Evolutionary conservation across 495 filamentous ascomycete genomes (phyloP).

Genomic region (Corynascus novoguineensis): DNA sequence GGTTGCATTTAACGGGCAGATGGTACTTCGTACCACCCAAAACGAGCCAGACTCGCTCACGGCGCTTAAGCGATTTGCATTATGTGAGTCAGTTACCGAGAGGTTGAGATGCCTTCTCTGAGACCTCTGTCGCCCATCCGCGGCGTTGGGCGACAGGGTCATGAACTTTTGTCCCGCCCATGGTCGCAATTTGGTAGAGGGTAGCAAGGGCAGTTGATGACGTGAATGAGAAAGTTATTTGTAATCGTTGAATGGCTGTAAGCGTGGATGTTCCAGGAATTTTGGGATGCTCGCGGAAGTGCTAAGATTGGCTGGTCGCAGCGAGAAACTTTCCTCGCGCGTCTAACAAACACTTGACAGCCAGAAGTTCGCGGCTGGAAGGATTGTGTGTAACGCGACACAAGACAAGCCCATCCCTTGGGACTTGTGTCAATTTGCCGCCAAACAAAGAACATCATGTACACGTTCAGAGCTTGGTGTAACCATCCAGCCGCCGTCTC

Average conservation of each 20-base stretch:
- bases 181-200: background rate
- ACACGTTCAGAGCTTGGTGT: background rate
- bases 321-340: background rate
- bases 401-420: background rate
- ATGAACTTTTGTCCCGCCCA: background rate
- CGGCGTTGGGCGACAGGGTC: background rate
- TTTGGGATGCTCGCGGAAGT: too few relatives aligned
- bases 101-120: background rate
- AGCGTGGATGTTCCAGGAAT: background rate
- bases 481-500: background rate
- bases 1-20: slow-evolving; percentile 3
- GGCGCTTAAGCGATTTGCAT: background rate
- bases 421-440: background rate
- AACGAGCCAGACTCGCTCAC: background rate
- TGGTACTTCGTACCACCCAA: background rate
- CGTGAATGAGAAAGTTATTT: background rate
- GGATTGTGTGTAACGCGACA: slow-evolving; percentile 5
- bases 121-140: background rate
- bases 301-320: too few relatives aligned
- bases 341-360: background rate
- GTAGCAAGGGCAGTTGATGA: background rate
- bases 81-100: too few relatives aligned
- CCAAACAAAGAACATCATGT: background rate
- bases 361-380: background rate
- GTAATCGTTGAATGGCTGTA: background rate